Evolutionary conservation across 306 rosid species (phyloP).

Genomic region (Castanospermum australe): DNA sequence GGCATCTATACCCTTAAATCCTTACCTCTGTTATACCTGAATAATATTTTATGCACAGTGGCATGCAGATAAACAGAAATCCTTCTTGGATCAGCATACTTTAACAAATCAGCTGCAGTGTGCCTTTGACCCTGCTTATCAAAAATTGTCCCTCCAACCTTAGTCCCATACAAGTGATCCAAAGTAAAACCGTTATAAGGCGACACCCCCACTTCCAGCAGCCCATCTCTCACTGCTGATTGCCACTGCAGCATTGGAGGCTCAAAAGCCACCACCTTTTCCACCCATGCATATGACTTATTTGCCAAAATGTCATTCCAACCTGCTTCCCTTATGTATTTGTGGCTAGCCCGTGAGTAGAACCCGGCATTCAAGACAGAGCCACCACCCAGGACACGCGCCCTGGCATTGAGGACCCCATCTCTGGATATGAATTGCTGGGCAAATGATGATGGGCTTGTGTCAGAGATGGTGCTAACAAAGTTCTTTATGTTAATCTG

Average conservation of each 20-base stretch:
- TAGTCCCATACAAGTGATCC: slow-evolving; percentile 65
- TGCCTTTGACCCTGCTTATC: slow-evolving; percentile 58
- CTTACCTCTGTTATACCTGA: slow-evolving; percentile 44
- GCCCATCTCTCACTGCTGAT: slow-evolving; percentile 57
- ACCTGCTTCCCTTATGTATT: slow-evolving; percentile 39
- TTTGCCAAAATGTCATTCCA: slow-evolving; percentile 48
- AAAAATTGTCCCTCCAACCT: slow-evolving; percentile 71
- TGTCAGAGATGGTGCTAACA: slow-evolving; percentile 42
- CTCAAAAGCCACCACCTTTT: slow-evolving; percentile 50
- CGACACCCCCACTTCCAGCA: slow-evolving; percentile 58
- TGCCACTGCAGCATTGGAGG: slow-evolving; percentile 63
- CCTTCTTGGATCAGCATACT: slow-evolving; percentile 53
- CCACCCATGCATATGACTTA: slow-evolving; percentile 69
- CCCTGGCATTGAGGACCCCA: slow-evolving; percentile 54
- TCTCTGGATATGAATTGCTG: slow-evolving; percentile 67
- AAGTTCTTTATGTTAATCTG: slow-evolving; percentile 42
- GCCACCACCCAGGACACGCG: slow-evolving; percentile 66
- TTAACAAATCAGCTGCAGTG: slow-evolving; percentile 76
- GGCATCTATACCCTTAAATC: not conserved
- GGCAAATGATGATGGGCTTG: slow-evolving; percentile 49
- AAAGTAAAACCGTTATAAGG: slow-evolving; percentile 65
- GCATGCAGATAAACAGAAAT: slow-evolving; percentile 69
- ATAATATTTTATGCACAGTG: slow-evolving; percentile 57
- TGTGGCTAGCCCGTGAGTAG: slow-evolving; percentile 50
- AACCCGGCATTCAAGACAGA: slow-evolving; percentile 73